Evolutionary conservation across 177 flowering plant genomes (phyloP), one percentile per base, ranked within the genome.

Genomic region (Tripterygium wilfordii): DNA sequence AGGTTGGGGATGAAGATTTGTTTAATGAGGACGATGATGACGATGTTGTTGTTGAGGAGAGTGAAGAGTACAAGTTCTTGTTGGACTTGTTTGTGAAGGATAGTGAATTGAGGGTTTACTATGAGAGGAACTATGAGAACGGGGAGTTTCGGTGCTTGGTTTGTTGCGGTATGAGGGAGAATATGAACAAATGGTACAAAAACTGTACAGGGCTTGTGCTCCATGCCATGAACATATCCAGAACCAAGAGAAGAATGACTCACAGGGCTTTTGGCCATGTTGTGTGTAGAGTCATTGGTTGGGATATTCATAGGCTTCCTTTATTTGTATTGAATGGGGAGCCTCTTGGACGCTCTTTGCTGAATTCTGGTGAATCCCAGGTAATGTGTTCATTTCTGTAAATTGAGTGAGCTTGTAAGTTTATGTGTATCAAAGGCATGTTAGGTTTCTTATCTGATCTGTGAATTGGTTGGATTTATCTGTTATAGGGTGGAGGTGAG

Each of bases 61-160:
- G 48, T 13, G 68, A 63, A 15, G 70, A 59, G 38, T 69, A 17
- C 30, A 29, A 57, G 42, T 77, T 82, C 57, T 77, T 82, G 39
- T 20, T 58, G 38, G 57, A 59, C 24, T 3, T 80, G 39, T 77
- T 82, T 51, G 38, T 31, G 18, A 71, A 64, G 30, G 68, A 80
- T 42, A 37, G 18, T 2, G 82, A 69, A 17, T 32, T 85, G 74
- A 79, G 66, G 62, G 58, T 41, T 25, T 85, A 66, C 32, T 88
- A 80, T 48, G 72, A 65, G 77, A 70, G 57, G 62, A 70, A 77
- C 31, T 49, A 42, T 32, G 74, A 56, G 35, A 25, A 30, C 21
- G 94, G 90, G 9, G 84, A 58, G 22, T 85, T 85, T 49, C 60
- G 47, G 42, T 88, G 96, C 55, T 60, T 88, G 64, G 88, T 80